Conservation (phyloP, 805 yeast species). For the Saccharomycopsis fermentans region DNA sequence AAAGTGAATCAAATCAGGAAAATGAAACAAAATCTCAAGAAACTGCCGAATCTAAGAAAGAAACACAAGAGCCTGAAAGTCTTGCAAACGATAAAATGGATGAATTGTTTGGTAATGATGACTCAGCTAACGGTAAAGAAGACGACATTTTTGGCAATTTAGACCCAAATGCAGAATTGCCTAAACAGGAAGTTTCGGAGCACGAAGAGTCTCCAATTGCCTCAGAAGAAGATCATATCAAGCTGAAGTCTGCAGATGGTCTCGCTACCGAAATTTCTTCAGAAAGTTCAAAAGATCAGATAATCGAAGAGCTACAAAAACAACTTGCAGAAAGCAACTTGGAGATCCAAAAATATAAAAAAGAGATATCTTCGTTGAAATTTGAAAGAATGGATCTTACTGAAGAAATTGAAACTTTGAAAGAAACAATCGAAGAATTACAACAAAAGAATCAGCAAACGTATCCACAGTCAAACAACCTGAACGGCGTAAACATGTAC, state of each 20-base stretch:
- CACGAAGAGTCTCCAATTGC: neutral
- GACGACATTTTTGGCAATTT: conserved; percentile 12
- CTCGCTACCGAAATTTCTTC: neutral
- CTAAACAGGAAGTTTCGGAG: neutral
- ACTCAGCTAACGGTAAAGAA: neutral
- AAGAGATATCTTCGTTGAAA: conserved; percentile 27
- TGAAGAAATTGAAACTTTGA: conserved; percentile 26
- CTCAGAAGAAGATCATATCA: neutral
- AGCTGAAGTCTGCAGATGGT: neutral
- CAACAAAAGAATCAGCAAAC: conserved; percentile 20
- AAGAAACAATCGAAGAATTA: conserved; percentile 22
- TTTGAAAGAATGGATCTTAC: conserved; percentile 28
- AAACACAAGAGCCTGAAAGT: conserved; percentile 20
- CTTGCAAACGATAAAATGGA: conserved; percentile 24
- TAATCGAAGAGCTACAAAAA: conserved; percentile 25
- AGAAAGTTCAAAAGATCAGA: conserved; percentile 3
- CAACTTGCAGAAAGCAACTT: conserved; percentile 27
- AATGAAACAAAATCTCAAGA: too few relatives aligned
- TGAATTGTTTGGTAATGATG: conserved; percentile 9
- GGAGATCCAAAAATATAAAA: conserved; percentile 30
- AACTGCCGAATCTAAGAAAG: conserved; percentile 6
- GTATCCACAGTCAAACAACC: conserved; percentile 9
- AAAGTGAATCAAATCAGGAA: too few relatives aligned
- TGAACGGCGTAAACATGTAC: neutral
- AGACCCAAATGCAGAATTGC: conserved; percentile 9